A percentile compares a stretch with the other conserved stretches of the same genome.
Conservation (phyloP, 2,329 filamentous ascomycete genomes). For the Endocalyx cinctus region DNA sequence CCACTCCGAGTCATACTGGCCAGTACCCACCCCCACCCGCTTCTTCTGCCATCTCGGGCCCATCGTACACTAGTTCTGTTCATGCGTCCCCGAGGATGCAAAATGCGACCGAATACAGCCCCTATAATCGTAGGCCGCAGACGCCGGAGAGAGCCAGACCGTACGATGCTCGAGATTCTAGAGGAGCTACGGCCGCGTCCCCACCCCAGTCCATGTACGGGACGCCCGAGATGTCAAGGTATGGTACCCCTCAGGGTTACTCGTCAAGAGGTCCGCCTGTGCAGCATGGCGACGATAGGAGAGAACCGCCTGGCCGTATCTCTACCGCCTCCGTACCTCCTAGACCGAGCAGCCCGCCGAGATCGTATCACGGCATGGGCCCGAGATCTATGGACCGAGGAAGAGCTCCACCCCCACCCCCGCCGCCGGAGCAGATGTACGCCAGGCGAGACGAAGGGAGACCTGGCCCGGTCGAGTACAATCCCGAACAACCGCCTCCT, state of each 20-base stretch:
- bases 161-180: constrained; percentile 42
- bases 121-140: constrained; percentile 60
- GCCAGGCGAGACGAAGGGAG: constrained; percentile 44
- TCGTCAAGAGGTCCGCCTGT: constrained; percentile 44
- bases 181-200: constrained; percentile 42
- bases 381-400: constrained; percentile 44
- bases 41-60: constrained; percentile 35
- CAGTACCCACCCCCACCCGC: constrained; percentile 38
- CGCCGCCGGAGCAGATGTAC: constrained; percentile 36
- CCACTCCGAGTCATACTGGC: constrained; percentile 33
- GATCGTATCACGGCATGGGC: constrained; percentile 41
- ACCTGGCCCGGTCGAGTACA: constrained; percentile 43
- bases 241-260: constrained; percentile 55
- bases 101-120: constrained; percentile 49
- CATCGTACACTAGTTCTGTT: constrained; percentile 42
- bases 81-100: constrained; percentile 55
- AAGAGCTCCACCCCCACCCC: constrained; percentile 28
- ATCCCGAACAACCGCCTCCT: constrained; percentile 43
- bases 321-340: constrained; percentile 35
- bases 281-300: constrained; percentile 41
- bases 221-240: constrained; percentile 55
- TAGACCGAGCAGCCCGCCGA: constrained; percentile 48
- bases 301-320: constrained; percentile 31
- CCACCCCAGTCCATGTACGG: constrained; percentile 44
- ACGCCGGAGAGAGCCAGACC: constrained; percentile 65